Percentiles rank a stretch among this genome's conserved stretches.
These are phyloP conservation scores for Solanum hybrid DNA, from an alignment of 305 asterid species.

Conservation along the genomic window DNA sequence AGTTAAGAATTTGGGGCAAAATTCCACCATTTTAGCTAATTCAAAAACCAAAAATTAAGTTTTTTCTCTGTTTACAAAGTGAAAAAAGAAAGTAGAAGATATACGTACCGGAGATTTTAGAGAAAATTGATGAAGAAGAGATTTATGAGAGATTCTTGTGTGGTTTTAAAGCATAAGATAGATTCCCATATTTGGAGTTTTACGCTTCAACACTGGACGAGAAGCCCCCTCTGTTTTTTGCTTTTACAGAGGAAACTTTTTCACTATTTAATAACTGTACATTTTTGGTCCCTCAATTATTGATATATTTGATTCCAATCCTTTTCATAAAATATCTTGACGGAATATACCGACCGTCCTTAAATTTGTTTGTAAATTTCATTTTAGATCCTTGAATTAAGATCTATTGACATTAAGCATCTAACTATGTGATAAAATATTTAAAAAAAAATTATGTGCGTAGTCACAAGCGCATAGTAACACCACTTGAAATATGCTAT, in stretches of 20 bases:
- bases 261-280: background rate
- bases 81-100: background rate
- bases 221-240: background rate
- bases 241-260: background rate
- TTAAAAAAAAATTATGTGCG: background rate
- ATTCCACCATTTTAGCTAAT: background rate
- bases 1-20: background rate
- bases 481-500: background rate
- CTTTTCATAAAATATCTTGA: background rate
- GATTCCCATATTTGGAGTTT: background rate
- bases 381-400: background rate
- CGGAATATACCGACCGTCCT: background rate
- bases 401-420: background rate
- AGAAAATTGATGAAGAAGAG: background rate
- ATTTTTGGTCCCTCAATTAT: background rate
- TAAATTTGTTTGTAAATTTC: background rate
- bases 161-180: background rate
- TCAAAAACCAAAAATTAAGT: background rate
- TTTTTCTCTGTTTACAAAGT: background rate
- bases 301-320: background rate
- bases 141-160: background rate
- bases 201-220: background rate
- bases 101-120: background rate
- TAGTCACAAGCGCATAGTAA: background rate
- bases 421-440: background rate